Evolutionary conservation across 352 stramenopile species (phyloP).

Genomic region (Pythium phragmiticola): DNA sequence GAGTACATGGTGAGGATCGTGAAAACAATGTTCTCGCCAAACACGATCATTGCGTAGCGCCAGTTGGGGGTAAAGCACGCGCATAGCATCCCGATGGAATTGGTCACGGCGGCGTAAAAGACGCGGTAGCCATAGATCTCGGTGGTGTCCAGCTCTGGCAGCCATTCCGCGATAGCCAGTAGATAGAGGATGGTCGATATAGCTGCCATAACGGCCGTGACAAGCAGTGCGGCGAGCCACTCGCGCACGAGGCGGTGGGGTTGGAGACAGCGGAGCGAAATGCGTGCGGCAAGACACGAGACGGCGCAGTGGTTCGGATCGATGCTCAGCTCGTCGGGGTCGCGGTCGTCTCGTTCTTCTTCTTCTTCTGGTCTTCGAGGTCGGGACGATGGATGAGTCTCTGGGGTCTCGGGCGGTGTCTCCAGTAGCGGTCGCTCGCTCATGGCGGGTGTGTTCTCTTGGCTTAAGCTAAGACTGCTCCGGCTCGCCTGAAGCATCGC

Average conservation of each 20-base stretch:
- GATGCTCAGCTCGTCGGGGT: background rate
- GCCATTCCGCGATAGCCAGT: constrained; percentile 20
- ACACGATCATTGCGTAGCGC: constrained; percentile 44
- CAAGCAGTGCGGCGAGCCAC: constrained; percentile 41
- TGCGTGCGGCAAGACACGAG: constrained; percentile 10
- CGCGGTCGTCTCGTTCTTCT: background rate
- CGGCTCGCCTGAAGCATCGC: constrained; percentile 15
- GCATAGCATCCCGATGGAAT: constrained; percentile 42
- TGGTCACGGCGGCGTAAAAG: constrained; percentile 45
- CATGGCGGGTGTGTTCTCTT: background rate
- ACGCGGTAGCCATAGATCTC: constrained; percentile 53
- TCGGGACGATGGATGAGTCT: background rate
- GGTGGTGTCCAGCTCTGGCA: constrained; percentile 36
- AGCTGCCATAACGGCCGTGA: constrained; percentile 35
- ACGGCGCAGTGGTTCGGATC: constrained; percentile 19
- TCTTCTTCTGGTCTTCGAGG: background rate
- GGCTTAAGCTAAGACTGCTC: constrained; percentile 1
- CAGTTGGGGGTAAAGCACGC: constrained; percentile 50
- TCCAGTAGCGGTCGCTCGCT: constrained; percentile 2
- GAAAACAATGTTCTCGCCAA: constrained; percentile 47
- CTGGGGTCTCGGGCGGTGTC: constrained; percentile 2
- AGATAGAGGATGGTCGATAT: constrained; percentile 40
- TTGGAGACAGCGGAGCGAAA: background rate
- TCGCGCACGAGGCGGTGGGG: constrained; percentile 29
- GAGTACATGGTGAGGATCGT: constrained; percentile 56